These are phyloP conservation scores for Ogataea haglerorum DNA, from an alignment of 805 yeast species.

Conservation along the genomic window DNA sequence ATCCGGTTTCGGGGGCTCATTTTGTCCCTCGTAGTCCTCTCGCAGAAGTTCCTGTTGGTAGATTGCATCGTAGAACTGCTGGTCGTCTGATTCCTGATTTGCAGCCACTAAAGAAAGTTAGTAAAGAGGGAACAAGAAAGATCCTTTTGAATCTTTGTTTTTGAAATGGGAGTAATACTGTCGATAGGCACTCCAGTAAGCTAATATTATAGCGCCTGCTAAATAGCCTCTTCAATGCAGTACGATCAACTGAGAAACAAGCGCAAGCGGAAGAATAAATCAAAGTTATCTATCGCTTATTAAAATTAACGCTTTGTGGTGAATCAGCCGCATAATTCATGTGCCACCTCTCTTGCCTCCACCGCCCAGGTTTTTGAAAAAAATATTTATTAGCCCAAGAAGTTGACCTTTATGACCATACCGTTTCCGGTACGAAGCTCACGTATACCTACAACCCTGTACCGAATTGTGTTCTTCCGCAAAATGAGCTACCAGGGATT, in stretches of 20 bases:
- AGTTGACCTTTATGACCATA: background rate
- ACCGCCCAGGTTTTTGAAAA: conserved; percentile 1
- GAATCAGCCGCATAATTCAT: background rate
- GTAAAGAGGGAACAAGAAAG: conserved; percentile 4
- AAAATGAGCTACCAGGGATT: conserved; percentile 8
- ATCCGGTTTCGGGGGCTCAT: conserved; percentile 8
- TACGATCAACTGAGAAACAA: background rate
- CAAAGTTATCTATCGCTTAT: background rate
- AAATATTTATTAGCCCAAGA: background rate
- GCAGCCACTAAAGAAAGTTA: conserved; percentile 15
- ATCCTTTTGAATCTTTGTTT: background rate
- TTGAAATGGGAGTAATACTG: conserved; percentile 6
- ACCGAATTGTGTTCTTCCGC: background rate
- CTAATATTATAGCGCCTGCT: background rate
- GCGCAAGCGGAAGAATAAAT: conserved; percentile 1
- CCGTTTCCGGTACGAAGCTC: background rate
- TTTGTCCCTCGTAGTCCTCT: conserved; percentile 7
- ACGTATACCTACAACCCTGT: background rate
- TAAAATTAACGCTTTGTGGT: conserved; percentile 9
- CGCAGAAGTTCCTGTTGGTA: conserved; percentile 11
- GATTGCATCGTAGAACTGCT: conserved; percentile 13
- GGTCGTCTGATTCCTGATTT: conserved; percentile 10
- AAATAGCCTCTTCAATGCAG: too few relatives aligned
- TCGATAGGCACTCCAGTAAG: background rate
- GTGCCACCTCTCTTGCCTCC: conserved; percentile 2